Evolutionary conservation across 805 yeast species (phyloP), one percentile per base, ranked within the genome.

Genomic region (Candida sonorensis): DNA sequence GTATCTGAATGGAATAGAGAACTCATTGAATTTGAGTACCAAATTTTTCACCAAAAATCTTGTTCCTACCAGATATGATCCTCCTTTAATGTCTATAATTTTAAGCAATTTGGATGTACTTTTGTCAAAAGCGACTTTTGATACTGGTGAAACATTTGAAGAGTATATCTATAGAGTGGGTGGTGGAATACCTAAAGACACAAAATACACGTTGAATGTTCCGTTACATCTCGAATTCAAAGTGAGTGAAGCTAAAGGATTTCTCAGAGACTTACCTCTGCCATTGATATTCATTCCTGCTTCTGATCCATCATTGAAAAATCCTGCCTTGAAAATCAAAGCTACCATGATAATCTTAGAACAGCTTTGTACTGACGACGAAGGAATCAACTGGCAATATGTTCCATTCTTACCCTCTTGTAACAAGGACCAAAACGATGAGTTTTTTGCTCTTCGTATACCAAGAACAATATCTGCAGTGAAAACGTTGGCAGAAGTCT

Each of bases 181-280:
- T 2, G 87, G 86, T 50, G 94, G 92, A 0, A 71, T 81, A 10
- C 97, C 97, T 0, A 48, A 51, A 32, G 84, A 81, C 36, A 74
- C 86, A 0, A 50, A 64, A 31, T 88, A 75, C 52, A 75, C 90
- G 1, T 63, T 83, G 13, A 51, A 80, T 50, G 46, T 87, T 2
- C 97, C 97, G 0, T 46, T 77, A 34, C 61, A 62, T 51, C 26
- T 81, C 10, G 72, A 77, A 34, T 59, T 83, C 31, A 64, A 59
- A 11, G 61, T 83, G 23, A 58, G 61, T 3, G 94, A 85, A 46
- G 51, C 78, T 10, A 60, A 92, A 37, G 67, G 77, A 45, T 90
- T 83, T 50, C 45, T 88, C 38, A 63, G 92, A 34, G 97, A 88
- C 48, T 86, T 81, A 49, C 97, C 97, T 0, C 48, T 90, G 11